A percentile compares a stretch with the other conserved stretches of the same genome.
Conservation (phyloP, 306 rosid genomes). For the Ormosia emarginata region DNA sequence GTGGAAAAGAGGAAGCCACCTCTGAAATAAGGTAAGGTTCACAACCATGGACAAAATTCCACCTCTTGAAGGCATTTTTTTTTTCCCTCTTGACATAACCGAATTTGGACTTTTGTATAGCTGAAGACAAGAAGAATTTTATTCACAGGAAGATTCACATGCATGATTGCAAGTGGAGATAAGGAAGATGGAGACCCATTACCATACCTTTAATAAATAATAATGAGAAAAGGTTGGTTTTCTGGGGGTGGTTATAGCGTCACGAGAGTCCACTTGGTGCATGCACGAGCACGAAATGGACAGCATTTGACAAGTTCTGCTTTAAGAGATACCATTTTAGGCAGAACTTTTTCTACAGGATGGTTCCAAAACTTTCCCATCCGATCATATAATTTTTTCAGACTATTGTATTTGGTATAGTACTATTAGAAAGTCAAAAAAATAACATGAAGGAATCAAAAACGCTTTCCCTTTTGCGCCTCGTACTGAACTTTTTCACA, state of each 20-base stretch:
- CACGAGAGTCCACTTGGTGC: conserved; percentile 31
- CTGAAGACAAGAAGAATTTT: conserved; percentile 50
- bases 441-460: conserved; percentile 13
- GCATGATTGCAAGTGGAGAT: conserved; percentile 51
- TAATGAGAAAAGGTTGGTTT: conserved; percentile 1
- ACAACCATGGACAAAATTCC: conserved; percentile 14
- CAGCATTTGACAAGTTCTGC: conserved; percentile 26
- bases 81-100: conserved; percentile 28
- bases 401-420: neutral
- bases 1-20: neutral
- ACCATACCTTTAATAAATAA: conserved; percentile 10
- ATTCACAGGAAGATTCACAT: conserved; percentile 37
- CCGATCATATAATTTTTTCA: conserved; percentile 7
- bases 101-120: conserved; percentile 53
- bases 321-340: conserved; percentile 20
- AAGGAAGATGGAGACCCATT: conserved; percentile 40
- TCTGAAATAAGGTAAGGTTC: conserved; percentile 21
- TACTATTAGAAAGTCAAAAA: conserved; percentile 23
- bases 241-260: neutral
- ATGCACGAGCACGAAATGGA: conserved; percentile 21
- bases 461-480: neutral
- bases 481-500: neutral
- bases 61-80: neutral
- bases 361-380: conserved; percentile 25
- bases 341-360: conserved; percentile 8